Evolutionary conservation across 2,329 filamentous ascomycete genomes (phyloP).

Genomic region (Epichloe brachyelytri): DNA sequence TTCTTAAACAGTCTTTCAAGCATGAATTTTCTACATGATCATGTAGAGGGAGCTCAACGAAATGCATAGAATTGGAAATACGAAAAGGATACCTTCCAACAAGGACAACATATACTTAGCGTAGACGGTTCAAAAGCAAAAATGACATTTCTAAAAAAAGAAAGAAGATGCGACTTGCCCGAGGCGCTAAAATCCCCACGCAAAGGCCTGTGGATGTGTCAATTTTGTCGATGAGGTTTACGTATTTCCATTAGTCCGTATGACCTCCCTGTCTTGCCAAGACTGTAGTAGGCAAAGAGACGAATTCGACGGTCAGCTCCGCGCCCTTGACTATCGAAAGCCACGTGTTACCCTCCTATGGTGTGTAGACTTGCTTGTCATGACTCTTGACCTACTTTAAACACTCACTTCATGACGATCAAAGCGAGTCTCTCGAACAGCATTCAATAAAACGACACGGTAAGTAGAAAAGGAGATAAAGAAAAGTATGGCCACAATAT

Average conservation of each 20-base stretch:
- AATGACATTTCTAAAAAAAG: not conserved
- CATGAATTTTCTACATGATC: not conserved
- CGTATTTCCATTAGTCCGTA: not conserved
- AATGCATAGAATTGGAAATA: not conserved
- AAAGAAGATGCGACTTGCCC: too few species aligned
- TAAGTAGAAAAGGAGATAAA: too few species aligned
- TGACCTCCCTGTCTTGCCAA: not conserved
- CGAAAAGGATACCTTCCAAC: not conserved
- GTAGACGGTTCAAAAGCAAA: not conserved
- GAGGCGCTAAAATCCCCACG: too few species aligned
- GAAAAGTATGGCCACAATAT: too few species aligned
- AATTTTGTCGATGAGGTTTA: not conserved
- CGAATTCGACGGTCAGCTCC: not conserved
- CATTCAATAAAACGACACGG: too few species aligned
- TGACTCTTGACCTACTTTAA: too few species aligned
- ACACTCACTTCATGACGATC: too few species aligned
- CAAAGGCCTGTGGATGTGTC: too few species aligned
- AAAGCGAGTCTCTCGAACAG: too few species aligned
- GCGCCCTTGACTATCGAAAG: not conserved
- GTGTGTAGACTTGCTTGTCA: too few species aligned
- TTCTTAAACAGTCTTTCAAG: not conserved
- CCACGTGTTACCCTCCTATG: not conserved
- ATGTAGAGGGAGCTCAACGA: not conserved
- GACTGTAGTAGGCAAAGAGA: not conserved
- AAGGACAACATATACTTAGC: not conserved